Conservation (phyloP, 345 rosid genomes). For the Bretschneidera sinensis region DNA sequence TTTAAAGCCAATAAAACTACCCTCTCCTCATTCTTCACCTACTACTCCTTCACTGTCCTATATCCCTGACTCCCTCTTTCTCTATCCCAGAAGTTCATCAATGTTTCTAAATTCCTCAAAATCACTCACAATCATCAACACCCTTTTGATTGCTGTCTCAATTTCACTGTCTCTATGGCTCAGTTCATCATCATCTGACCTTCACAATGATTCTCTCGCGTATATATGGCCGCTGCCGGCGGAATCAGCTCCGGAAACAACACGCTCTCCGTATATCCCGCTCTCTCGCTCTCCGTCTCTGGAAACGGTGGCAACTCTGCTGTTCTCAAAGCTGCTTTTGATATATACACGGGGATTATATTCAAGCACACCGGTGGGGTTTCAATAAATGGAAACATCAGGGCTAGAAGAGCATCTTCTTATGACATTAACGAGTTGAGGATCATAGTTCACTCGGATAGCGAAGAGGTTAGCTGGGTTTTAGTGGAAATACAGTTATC, state of each 20-base stretch:
- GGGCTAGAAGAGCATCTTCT: slow-evolving; percentile 31
- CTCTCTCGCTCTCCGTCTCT: slow-evolving; percentile 34
- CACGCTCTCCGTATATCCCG: slow-evolving; percentile 69
- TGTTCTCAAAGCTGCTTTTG: slow-evolving; percentile 59
- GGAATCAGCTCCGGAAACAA: slow-evolving; percentile 44
- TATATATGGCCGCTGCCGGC: slow-evolving; percentile 85
- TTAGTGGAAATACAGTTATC: background rate
- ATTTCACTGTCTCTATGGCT: slow-evolving; percentile 17
- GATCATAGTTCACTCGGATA: slow-evolving; percentile 52
- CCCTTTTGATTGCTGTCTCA: background rate
- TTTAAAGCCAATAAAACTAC: too few species aligned
- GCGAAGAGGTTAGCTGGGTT: slow-evolving; percentile 46
- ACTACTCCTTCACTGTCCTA: too few species aligned
- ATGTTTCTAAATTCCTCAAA: background rate
- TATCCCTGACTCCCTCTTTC: too few species aligned
- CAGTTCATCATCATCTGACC: slow-evolving; percentile 3
- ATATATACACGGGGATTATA: slow-evolving; percentile 57
- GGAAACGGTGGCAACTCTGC: slow-evolving; percentile 54
- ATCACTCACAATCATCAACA: background rate
- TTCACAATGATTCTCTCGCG: slow-evolving; percentile 30
- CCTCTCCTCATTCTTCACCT: too few species aligned
- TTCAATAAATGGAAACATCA: slow-evolving; percentile 24
- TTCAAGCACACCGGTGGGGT: slow-evolving; percentile 40
- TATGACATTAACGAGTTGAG: slow-evolving; percentile 58
- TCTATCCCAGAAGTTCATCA: background rate